Percentiles rank a stretch among this genome's conserved stretches.
Conservation (phyloP, 345 rosid species). For the Hibiscus mutabilis region DNA sequence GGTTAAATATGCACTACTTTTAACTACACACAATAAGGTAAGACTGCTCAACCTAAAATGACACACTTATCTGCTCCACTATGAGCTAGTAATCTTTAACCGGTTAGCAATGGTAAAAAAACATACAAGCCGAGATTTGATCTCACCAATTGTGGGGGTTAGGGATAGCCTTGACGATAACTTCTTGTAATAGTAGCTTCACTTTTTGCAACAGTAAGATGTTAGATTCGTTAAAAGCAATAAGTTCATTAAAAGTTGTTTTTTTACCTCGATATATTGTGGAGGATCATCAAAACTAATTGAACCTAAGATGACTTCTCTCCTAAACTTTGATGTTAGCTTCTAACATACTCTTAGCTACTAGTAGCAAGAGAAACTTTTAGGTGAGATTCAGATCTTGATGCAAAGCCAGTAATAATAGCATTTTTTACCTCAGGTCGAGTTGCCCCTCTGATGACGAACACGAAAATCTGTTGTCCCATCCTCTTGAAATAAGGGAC, state of each 20-base stretch:
- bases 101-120: background rate
- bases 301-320: no score
- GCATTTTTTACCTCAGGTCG: no score
- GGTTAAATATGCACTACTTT: background rate
- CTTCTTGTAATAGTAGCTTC: constrained; percentile 46
- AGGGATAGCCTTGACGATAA: constrained; percentile 9
- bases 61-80: background rate
- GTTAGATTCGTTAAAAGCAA: background rate
- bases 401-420: no score
- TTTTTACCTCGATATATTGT: no score
- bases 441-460: no score
- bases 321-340: no score
- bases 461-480: no score
- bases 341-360: no score
- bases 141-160: constrained; percentile 2
- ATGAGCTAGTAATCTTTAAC: background rate
- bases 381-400: no score
- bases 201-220: constrained; percentile 41
- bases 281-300: background rate
- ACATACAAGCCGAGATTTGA: background rate
- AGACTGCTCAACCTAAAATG: background rate
- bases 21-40: background rate
- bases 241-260: no score
- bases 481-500: no score
- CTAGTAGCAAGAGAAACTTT: no score